A percentile compares a stretch with the other conserved stretches of the same genome.
These are phyloP conservation scores for Epithele typhae DNA, from an alignment of 768 basidiomycete species.

Conservation along the genomic window DNA sequence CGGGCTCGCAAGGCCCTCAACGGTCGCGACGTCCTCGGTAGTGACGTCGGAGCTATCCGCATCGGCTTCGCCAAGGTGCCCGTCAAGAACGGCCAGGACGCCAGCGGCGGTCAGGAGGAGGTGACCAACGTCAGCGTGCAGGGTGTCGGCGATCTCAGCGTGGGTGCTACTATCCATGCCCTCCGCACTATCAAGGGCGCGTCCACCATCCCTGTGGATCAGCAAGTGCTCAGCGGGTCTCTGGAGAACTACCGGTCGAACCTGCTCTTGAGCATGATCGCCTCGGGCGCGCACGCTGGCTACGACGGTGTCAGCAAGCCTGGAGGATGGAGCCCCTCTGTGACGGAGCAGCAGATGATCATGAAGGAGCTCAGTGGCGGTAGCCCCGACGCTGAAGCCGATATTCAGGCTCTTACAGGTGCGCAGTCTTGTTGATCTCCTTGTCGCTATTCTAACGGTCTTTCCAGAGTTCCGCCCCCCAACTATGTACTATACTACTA, in stretches of 20 bases:
- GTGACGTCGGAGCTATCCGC: constrained; percentile 93
- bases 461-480: constrained; percentile 82
- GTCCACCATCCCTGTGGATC: constrained; percentile 84
- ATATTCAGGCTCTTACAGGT: constrained; percentile 86
- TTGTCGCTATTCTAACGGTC: background rate
- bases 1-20: constrained; percentile 93
- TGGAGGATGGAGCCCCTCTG: constrained; percentile 62
- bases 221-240: constrained; percentile 86
- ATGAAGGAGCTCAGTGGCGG: constrained; percentile 88
- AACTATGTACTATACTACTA: constrained; percentile 94
- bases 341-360: constrained; percentile 96
- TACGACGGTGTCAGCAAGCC: constrained; percentile 57
- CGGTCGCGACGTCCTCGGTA: constrained; percentile 92
- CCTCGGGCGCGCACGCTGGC: constrained; percentile 60
- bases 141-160: constrained; percentile 80
- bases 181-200: constrained; percentile 89
- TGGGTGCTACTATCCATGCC: constrained; percentile 85
- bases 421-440: constrained; percentile 20
- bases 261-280: constrained; percentile 84
- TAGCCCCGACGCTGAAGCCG: constrained; percentile 71
- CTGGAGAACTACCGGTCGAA: constrained; percentile 96
- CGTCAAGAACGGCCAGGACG: constrained; percentile 78
- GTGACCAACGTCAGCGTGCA: constrained; percentile 63
- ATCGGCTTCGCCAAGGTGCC: constrained; percentile 98
- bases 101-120: constrained; percentile 56